Percentiles rank a stretch among this genome's conserved stretches.
Conservation (phyloP, 805 yeast genomes). For the Candida khao-thaluensis region DNA sequence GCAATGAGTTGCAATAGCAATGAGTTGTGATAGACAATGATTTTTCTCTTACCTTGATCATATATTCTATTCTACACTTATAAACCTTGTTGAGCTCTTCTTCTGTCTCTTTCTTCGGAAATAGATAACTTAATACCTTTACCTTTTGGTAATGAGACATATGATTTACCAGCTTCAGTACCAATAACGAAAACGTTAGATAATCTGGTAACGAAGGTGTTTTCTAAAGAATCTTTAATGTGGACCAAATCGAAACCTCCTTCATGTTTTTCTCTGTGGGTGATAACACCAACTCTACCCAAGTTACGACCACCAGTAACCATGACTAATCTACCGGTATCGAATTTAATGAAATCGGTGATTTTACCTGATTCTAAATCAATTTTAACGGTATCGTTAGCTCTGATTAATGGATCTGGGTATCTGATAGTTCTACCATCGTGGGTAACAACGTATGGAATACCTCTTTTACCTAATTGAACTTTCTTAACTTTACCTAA, state of each 20-base stretch:
- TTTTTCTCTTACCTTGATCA: too few relatives aligned
- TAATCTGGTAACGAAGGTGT: constrained; percentile 44
- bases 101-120: constrained; percentile 46
- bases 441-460: constrained; percentile 98
- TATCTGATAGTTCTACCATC: constrained; percentile 99
- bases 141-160: constrained; percentile 44
- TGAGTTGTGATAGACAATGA: too few relatives aligned
- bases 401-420: constrained; percentile 97
- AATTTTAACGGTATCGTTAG: constrained; percentile 96
- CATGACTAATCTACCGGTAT: constrained; percentile 42
- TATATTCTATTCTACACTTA: too few relatives aligned
- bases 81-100: constrained; percentile 37
- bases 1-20: too few relatives aligned
- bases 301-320: constrained; percentile 45
- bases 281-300: constrained; percentile 45
- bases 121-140: constrained; percentile 44
- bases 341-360: constrained; percentile 46
- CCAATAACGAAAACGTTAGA: constrained; percentile 42
- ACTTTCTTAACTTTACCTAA: constrained; percentile 98
- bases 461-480: constrained; percentile 96
- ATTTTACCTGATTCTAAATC: constrained; percentile 96
- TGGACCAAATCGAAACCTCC: constrained; percentile 45
- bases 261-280: constrained; percentile 44
- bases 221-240: constrained; percentile 41
- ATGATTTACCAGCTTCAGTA: constrained; percentile 42